phyloP scores from a whole-genome alignment of 2,329 filamentous ascomycete genomes.

The Scedosporium apiospermum region DNA sequence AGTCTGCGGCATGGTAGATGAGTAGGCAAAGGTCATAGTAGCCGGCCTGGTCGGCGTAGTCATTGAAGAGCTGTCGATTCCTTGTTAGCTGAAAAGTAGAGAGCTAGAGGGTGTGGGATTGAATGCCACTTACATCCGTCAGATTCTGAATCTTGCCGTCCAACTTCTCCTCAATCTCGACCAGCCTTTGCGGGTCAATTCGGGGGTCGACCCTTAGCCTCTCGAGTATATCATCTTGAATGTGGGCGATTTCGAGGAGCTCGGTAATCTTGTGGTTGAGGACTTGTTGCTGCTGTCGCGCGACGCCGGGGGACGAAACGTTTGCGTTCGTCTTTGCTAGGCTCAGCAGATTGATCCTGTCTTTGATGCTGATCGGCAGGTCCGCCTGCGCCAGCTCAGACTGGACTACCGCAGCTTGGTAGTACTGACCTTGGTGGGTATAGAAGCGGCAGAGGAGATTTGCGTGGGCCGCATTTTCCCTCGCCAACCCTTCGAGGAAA shows the following conservation, averaged over 20 bases:
- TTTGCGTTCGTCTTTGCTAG: conserved; percentile 88
- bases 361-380: conserved; percentile 70
- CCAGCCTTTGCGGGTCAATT: conserved; percentile 52
- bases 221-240: conserved; percentile 85
- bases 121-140: conserved; percentile 53
- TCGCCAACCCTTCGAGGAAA: conserved; percentile 71
- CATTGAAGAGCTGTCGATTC: conserved; percentile 67
- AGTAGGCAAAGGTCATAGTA: conserved; percentile 92
- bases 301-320: conserved; percentile 66
- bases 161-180: conserved; percentile 56
- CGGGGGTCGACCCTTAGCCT: conserved; percentile 65
- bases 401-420: conserved; percentile 82
- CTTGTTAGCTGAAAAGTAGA: conserved; percentile 11
- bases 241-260: conserved; percentile 83
- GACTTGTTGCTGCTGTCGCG: conserved; percentile 72
- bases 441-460: conserved; percentile 92
- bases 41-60: conserved; percentile 78
- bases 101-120: background rate
- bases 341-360: conserved; percentile 81
- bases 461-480: conserved; percentile 64
- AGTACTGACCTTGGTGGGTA: conserved; percentile 72
- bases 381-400: conserved; percentile 73
- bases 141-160: conserved; percentile 72
- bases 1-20: conserved; percentile 87
- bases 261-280: conserved; percentile 78